Conservation (phyloP, 1,284 basidiomycete genomes). For the Rugosomyces carneus region DNA sequence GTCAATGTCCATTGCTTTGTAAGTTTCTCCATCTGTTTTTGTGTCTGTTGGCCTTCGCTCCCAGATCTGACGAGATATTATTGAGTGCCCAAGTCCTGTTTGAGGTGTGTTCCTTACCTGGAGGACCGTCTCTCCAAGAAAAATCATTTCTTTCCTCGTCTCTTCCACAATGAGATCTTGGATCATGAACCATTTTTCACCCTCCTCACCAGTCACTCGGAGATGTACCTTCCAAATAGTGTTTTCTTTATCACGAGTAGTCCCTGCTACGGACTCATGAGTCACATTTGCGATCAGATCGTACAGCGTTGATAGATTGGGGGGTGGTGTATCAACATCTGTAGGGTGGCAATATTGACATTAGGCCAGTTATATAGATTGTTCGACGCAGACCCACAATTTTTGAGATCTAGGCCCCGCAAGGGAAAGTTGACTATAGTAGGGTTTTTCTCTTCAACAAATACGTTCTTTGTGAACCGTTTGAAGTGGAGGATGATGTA, state of each 20-base stretch:
- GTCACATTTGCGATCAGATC: constrained; percentile 95
- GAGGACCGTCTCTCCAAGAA: constrained; percentile 92
- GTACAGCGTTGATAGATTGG: constrained; percentile 66
- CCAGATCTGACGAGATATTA: constrained; percentile 50
- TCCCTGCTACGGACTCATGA: constrained; percentile 91
- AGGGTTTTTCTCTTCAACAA: constrained; percentile 98
- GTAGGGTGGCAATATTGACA: constrained; percentile 15
- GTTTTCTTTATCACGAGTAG: constrained; percentile 82
- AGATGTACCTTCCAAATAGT: constrained; percentile 93
- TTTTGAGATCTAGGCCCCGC: constrained; percentile 84
- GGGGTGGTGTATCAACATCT: constrained; percentile 74
- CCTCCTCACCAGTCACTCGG: constrained; percentile 69
- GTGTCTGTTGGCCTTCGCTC: constrained; percentile 42
- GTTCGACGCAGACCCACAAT: constrained; percentile 56
- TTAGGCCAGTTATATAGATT: constrained; percentile 12
- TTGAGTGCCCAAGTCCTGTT: constrained; percentile 6
- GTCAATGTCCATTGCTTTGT: constrained; percentile 20
- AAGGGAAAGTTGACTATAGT: constrained; percentile 98
- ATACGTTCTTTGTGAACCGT: constrained; percentile 96
- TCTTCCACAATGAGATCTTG: constrained; percentile 97
- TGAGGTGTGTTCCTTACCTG: constrained; percentile 51
- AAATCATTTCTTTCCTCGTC: constrained; percentile 95
- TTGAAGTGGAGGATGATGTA: constrained; percentile 96
- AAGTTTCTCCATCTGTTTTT: constrained; percentile 17
- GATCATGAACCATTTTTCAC: constrained; percentile 94